These are phyloP conservation scores for Periconia sp. DNA, from an alignment of 2,329 filamentous ascomycete species.

Conservation along the genomic window DNA sequence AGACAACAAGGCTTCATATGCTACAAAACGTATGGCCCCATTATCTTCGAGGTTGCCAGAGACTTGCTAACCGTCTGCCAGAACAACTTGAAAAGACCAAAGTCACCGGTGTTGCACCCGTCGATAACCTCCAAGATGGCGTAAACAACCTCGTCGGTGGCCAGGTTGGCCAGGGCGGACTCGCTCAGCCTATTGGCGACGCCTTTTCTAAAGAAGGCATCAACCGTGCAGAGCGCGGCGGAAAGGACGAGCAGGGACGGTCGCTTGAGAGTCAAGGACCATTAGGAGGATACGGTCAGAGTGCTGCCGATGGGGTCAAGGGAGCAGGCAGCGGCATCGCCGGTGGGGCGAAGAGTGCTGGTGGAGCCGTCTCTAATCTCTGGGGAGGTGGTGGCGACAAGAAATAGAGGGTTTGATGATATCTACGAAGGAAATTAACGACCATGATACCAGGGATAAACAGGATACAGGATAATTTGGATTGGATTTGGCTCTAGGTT, in stretches of 20 bases:
- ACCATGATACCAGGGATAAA: background rate
- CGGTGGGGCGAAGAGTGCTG: slow-evolving; percentile 28
- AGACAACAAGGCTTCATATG: slow-evolving; percentile 75
- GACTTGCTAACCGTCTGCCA: slow-evolving; percentile 31
- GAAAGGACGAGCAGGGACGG: slow-evolving; percentile 62
- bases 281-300: slow-evolving; percentile 34
- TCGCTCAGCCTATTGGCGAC: slow-evolving; percentile 67
- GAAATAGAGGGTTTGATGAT: slow-evolving; percentile 8
- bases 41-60: background rate
- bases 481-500: background rate
- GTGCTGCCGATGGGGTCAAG: slow-evolving; percentile 37
- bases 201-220: slow-evolving; percentile 64
- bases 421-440: slow-evolving; percentile 14
- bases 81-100: slow-evolving; percentile 70
- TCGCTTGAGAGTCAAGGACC: slow-evolving; percentile 45
- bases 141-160: slow-evolving; percentile 63
- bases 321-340: slow-evolving; percentile 22
- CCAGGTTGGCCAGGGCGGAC: slow-evolving; percentile 68
- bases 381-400: slow-evolving; percentile 22
- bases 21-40: slow-evolving; percentile 61
- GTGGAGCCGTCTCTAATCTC: slow-evolving; percentile 25
- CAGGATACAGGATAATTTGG: slow-evolving; percentile 1
- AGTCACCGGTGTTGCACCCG: slow-evolving; percentile 66
- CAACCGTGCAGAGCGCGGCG: slow-evolving; percentile 65
- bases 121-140: slow-evolving; percentile 69